A percentile compares a stretch with the other conserved stretches of the same genome.
These are phyloP conservation scores for Apiotrichum porosum DNA, from an alignment of 1,284 basidiomycete genomes.

Conservation along the genomic window DNA sequence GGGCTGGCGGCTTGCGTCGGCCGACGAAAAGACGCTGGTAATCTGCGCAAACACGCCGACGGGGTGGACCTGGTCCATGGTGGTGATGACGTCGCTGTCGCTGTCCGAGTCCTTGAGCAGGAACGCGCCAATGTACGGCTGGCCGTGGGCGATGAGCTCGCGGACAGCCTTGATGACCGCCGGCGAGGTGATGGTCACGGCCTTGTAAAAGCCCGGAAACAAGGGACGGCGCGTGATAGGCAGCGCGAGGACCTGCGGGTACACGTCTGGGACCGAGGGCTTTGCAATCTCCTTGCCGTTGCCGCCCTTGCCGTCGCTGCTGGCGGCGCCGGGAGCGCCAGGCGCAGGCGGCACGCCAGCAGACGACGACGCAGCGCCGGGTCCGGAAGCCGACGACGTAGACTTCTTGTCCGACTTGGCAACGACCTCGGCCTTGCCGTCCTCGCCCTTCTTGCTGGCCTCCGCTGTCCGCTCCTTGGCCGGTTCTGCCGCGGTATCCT, in stretches of 20 bases:
- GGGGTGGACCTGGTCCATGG: conserved; percentile 79
- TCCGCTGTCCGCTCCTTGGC: too few relatives aligned
- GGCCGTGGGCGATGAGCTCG: conserved; percentile 93
- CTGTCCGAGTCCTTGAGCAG: conserved; percentile 90
- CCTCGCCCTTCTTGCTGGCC: conserved; percentile 1
- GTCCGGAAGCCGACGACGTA: conserved; percentile 4
- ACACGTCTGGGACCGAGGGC: conserved; percentile 76
- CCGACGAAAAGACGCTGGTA: conserved; percentile 82
- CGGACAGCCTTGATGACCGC: conserved; percentile 90
- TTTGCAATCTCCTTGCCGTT: conserved; percentile 54
- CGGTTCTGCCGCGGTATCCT: too few relatives aligned
- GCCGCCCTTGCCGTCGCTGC: conserved; percentile 7
- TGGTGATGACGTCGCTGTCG: conserved; percentile 89
- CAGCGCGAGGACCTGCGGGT: conserved; percentile 91
- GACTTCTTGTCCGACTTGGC: background rate
- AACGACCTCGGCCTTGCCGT: background rate
- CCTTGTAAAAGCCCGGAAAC: conserved; percentile 98
- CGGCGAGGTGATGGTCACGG: conserved; percentile 85
- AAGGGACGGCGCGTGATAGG: conserved; percentile 93
- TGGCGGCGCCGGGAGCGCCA: background rate
- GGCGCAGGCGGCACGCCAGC: conserved; percentile 1
- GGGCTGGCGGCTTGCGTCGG: conserved; percentile 32
- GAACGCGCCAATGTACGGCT: conserved; percentile 97
- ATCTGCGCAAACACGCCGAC: conserved; percentile 98
- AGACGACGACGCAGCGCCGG: conserved; percentile 7